These are phyloP conservation scores for Carallia brachiata DNA, from an alignment of 345 rosid genomes.

Conservation along the genomic window DNA sequence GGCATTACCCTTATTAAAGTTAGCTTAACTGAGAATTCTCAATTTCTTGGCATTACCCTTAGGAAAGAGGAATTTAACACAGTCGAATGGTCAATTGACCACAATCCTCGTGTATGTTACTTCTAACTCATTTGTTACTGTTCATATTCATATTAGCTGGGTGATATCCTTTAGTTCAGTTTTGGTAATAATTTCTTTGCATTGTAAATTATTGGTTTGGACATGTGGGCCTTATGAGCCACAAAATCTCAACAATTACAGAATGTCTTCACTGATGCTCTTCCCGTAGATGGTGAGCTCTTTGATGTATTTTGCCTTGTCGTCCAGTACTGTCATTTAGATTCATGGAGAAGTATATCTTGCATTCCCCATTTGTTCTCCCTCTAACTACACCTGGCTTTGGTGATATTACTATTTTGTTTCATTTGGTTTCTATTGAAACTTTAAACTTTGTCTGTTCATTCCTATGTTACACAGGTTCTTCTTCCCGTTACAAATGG, in stretches of 20 bases:
- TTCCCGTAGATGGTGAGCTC: no score
- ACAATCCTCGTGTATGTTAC: slow-evolving; percentile 63
- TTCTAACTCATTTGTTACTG: slow-evolving; percentile 3
- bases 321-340: no score
- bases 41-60: background rate
- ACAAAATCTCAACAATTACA: no score
- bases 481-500: slow-evolving; percentile 87
- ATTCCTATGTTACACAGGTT: slow-evolving; percentile 46
- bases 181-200: background rate
- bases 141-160: slow-evolving; percentile 1
- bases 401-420: background rate
- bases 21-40: no score
- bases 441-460: background rate
- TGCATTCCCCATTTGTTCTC: no score
- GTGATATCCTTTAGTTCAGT: background rate
- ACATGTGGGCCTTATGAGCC: background rate
- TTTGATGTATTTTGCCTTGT: no score
- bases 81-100: slow-evolving; percentile 69
- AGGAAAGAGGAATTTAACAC: slow-evolving; percentile 67
- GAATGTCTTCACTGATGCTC: no score
- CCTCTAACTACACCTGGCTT: background rate
- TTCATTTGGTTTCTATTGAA: background rate
- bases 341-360: no score
- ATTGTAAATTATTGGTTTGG: background rate
- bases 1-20: slow-evolving; percentile 49